These are phyloP conservation scores for Pseudocercospora eumusae DNA, from an alignment of 2,329 filamentous ascomycete genomes.

Conservation along the genomic window DNA sequence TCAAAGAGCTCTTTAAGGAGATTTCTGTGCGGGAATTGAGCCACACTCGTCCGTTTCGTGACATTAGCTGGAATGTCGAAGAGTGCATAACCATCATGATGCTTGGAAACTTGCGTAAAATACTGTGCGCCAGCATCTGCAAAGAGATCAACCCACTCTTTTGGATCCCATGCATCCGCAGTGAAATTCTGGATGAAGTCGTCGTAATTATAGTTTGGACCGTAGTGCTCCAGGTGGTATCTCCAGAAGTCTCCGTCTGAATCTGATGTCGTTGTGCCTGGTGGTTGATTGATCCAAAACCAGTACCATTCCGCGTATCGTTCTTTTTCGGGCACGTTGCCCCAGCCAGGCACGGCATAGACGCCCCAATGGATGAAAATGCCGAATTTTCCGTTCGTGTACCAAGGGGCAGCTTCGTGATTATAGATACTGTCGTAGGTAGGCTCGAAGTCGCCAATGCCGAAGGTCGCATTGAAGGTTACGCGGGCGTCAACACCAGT, in stretches of 20 bases:
- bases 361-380: slow-evolving; percentile 63
- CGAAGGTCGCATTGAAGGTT: slow-evolving; percentile 42
- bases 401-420: slow-evolving; percentile 47
- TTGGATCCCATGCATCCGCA: slow-evolving; percentile 52
- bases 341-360: slow-evolving; percentile 60
- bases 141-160: slow-evolving; percentile 57
- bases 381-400: slow-evolving; percentile 57
- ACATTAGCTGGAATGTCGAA: slow-evolving; percentile 48
- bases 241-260: slow-evolving; percentile 42
- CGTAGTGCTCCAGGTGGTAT: slow-evolving; percentile 54
- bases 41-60: slow-evolving; percentile 46
- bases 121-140: slow-evolving; percentile 55
- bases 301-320: slow-evolving; percentile 46
- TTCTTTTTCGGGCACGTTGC: slow-evolving; percentile 44
- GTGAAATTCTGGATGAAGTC: slow-evolving; percentile 59
- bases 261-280: slow-evolving; percentile 34
- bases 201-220: slow-evolving; percentile 56
- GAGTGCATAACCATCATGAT: slow-evolving; percentile 52
- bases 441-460: slow-evolving; percentile 39
- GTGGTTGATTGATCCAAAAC: slow-evolving; percentile 52
- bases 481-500: slow-evolving; percentile 33
- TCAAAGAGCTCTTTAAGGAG: slow-evolving; percentile 48
- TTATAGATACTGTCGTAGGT: slow-evolving; percentile 41
- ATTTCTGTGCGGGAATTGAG: slow-evolving; percentile 45
- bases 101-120: slow-evolving; percentile 50